Conservation (phyloP, 805 yeast genomes). For the Grigorovia yakushimaensis region DNA sequence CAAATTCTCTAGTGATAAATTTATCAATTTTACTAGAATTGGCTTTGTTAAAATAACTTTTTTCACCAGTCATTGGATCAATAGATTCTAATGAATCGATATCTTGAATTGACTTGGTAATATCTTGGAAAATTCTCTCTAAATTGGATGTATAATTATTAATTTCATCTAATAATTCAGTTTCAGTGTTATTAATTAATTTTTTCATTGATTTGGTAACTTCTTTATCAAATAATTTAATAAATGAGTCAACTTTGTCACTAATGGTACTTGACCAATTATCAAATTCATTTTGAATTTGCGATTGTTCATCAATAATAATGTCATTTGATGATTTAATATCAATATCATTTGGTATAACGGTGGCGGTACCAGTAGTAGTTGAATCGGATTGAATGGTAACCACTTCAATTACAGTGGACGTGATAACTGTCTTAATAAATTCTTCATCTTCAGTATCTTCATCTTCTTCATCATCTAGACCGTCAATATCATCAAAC, state of each 20-base stretch:
- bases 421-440: slow-evolving; percentile 5
- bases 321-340: slow-evolving; percentile 6
- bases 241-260: slow-evolving; percentile 32
- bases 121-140: slow-evolving; percentile 18
- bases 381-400: slow-evolving; percentile 1
- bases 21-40: slow-evolving; percentile 29
- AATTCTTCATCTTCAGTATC: slow-evolving; percentile 8
- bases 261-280: slow-evolving; percentile 31
- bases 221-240: slow-evolving; percentile 31
- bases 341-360: slow-evolving; percentile 2
- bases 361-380: not conserved
- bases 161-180: slow-evolving; percentile 28
- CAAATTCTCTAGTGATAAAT: slow-evolving; percentile 37
- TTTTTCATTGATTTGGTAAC: slow-evolving; percentile 24
- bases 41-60: slow-evolving; percentile 27
- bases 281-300: slow-evolving; percentile 29
- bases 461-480: slow-evolving; percentile 1
- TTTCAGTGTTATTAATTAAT: slow-evolving; percentile 22
- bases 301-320: slow-evolving; percentile 15
- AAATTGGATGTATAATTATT: slow-evolving; percentile 25
- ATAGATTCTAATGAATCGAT: slow-evolving; percentile 30
- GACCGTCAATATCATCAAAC: not conserved
- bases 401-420: slow-evolving; percentile 6
- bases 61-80: slow-evolving; percentile 26
- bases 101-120: slow-evolving; percentile 30